A percentile compares a stretch with the other conserved stretches of the same genome.
These are phyloP conservation scores for Umbelopsis isabellina DNA, from an alignment of 192 early-diverging fungal genomes.

Conservation along the genomic window DNA sequence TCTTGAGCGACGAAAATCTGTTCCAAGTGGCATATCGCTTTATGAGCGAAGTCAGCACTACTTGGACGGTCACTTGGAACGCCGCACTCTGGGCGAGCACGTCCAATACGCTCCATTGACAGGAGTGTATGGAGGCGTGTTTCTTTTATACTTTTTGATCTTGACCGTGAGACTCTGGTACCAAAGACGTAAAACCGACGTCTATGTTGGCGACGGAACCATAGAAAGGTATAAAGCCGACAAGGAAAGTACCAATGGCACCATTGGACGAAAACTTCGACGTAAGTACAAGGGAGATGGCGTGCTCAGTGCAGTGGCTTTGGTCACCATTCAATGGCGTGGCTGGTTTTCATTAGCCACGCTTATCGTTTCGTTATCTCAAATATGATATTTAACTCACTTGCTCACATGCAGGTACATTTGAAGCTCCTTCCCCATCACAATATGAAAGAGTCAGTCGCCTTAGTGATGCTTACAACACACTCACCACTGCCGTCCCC, in stretches of 20 bases:
- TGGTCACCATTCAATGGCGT: too few relatives aligned
- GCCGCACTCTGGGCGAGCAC: conserved; percentile 6
- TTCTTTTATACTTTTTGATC: conserved; percentile 19
- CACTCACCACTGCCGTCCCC: conserved; percentile 8
- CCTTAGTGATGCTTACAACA: conserved; percentile 24
- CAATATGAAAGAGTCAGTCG: conserved; percentile 19
- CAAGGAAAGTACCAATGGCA: not conserved
- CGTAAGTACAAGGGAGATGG: conserved; percentile 2
- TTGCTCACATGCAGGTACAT: not conserved
- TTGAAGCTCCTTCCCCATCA: conserved; percentile 13
- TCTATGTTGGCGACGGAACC: conserved; percentile 26
- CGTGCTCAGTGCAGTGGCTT: too few relatives aligned
- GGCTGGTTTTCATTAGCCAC: too few relatives aligned
- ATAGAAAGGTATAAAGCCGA: conserved; percentile 16
- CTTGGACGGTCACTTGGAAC: conserved; percentile 15
- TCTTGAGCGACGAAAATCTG: not conserved
- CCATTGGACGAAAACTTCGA: not conserved
- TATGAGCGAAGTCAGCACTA: conserved; percentile 18
- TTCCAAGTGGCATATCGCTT: not conserved
- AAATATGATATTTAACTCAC: not conserved
- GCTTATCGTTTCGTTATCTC: not conserved
- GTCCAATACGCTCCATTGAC: conserved; percentile 22
- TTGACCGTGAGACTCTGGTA: conserved; percentile 20
- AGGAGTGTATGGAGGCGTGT: conserved; percentile 18
- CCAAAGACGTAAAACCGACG: conserved; percentile 19